Percentiles rank a stretch among this genome's conserved stretches.
Conservation (phyloP, 306 rosid genomes). For the Arachis hypogaea region DNA sequence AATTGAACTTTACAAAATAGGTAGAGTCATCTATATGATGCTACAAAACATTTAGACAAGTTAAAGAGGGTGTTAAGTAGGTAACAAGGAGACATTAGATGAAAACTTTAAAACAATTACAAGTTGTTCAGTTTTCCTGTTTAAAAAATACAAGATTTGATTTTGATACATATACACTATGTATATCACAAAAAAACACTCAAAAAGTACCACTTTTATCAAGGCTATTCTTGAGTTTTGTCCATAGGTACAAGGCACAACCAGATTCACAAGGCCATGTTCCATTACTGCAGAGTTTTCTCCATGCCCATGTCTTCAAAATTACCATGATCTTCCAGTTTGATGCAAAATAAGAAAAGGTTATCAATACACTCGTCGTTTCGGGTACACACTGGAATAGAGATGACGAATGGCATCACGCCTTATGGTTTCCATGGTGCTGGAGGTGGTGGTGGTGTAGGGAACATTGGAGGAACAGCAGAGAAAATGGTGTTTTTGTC, state of each 20-base stretch:
- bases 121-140: constrained; percentile 60
- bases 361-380: constrained; percentile 53
- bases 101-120: constrained; percentile 53
- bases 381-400: constrained; percentile 43
- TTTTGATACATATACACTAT: constrained; percentile 58
- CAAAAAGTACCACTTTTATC: constrained; percentile 42
- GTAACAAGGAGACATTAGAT: constrained; percentile 11
- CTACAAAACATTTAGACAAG: no score
- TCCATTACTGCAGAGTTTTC: constrained; percentile 32
- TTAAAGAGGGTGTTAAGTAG: neutral
- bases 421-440: constrained; percentile 95
- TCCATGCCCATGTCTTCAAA: constrained; percentile 45
- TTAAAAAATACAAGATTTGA: constrained; percentile 72
- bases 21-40: no score
- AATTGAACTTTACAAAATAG: no score
- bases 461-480: constrained; percentile 97
- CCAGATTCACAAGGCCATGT: constrained; percentile 27
- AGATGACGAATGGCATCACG: neutral
- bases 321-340: constrained; percentile 47
- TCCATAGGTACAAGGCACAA: constrained; percentile 41
- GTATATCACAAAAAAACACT: constrained; percentile 59
- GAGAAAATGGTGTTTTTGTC: constrained; percentile 94
- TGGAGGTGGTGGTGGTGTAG: constrained; percentile 99
- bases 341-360: constrained; percentile 36
- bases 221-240: constrained; percentile 38